Percentiles rank a stretch among this genome's conserved stretches.
Evolutionary conservation across 2,329 filamentous ascomycete genomes (phyloP).

Genomic region (Colletotrichum sansevieriae): DNA sequence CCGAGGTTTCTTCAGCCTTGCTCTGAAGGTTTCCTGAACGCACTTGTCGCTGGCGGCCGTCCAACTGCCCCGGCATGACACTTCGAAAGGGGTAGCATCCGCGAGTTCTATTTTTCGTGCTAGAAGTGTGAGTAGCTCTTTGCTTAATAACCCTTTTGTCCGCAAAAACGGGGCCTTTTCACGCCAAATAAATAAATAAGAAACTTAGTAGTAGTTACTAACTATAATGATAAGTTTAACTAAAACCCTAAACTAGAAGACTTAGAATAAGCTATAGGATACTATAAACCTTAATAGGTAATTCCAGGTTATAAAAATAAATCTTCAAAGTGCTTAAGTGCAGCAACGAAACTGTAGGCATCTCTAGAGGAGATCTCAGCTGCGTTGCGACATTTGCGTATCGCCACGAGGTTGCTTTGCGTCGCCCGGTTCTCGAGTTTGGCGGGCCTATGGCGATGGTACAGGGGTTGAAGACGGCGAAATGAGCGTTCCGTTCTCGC

Average conservation of each 20-base stretch:
- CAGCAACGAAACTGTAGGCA: no score
- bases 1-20: constrained; percentile 5
- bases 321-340: no score
- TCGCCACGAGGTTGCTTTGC: constrained; percentile 5
- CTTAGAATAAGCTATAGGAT: no score
- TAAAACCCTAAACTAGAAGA: no score
- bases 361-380: neutral
- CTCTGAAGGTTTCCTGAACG: neutral
- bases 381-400: neutral
- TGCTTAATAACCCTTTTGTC: no score
- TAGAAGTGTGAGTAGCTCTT: constrained; percentile 5
- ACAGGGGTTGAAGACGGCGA: constrained; percentile 12
- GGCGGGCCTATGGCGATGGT: neutral
- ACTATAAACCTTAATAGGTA: no score
- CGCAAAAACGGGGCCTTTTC: no score
- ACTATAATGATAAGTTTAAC: no score
- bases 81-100: neutral
- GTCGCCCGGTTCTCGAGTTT: neutral
- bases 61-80: constrained; percentile 5
- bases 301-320: no score
- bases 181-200: no score
- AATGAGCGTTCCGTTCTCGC: constrained; percentile 13
- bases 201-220: no score
- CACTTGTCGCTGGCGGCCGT: neutral
- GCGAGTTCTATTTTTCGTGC: neutral